Evolutionary conservation across 2,329 filamentous ascomycete species (phyloP), one percentile per base, ranked within the genome.

Genomic region (Aspergillus arachidicola): DNA sequence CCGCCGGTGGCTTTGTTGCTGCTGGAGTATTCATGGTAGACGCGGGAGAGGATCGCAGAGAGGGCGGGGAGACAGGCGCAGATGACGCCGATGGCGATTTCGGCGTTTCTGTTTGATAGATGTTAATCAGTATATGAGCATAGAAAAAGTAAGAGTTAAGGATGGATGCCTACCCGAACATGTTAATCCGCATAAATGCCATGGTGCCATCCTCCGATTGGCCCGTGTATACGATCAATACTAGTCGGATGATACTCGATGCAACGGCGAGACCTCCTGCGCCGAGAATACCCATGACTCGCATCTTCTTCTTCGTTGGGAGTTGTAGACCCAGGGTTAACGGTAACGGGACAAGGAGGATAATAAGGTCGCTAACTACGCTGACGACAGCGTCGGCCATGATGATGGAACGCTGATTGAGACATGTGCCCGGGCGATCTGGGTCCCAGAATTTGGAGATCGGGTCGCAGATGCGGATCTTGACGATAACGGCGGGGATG

Each of bases 381-480:
- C 88, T 88, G 68, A 87, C 81, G 41, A 86, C 82, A 6, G 86
- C 85, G 46, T 87, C 79, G 14, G 81, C 80, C 36, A 85, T 76
- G 32, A 86, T 79, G 38, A 86, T 83, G 0, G 76, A 75, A 0
- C 63, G 60, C 58, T 75, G 66, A 54, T 75, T 56, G 36, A 75
- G 66, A 34, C 73, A 75, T 5, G 65, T 63, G 14, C 73, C 73
- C 0, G 65, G 26, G 1, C 62, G 63, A 3, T 41, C 23, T 4
- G 67, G 62, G 0, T 73, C 70, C 81, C 81, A 83, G 59, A 81
- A 82, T 2, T 73, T 76, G 6, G 69, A 59, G 28, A 83, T 79
- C 2, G 81, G 81, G 36, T 69, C 67, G 65, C 81, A 83, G 28
- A 79, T 76, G 50, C 78, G 72, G 43, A 80, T 77, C 59, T 82